Evolutionary conservation across 306 rosid genomes (phyloP), one percentile per base, ranked within the genome.

Genomic region (Mimosa bimucronata): DNA sequence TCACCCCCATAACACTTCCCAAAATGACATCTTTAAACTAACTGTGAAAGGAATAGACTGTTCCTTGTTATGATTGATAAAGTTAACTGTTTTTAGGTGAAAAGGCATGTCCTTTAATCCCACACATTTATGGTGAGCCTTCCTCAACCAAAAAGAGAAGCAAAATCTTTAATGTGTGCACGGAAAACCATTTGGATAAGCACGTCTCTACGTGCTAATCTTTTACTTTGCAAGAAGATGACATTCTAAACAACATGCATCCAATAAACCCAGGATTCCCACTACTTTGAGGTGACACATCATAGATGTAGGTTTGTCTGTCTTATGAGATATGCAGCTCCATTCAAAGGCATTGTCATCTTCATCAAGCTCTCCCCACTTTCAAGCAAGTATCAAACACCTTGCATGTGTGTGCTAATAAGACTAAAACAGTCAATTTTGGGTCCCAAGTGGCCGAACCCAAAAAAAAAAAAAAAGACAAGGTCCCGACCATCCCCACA

Each of bases 401-500:
- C 74, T 46, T 45, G 16, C 23, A 5, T 19, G 10, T 66, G 84
- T 67, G 82, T 72, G 66, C 58, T 70, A 46, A 46, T 46, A 66
- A 64, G 31, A 28, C 18, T 40, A 19, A 53, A 53, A n/a, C 28
- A 14, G 73, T 67, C 82, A 29, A 79, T 66, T 79, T 38, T 60
- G 19, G 85, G 89, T 80, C 85, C 86, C 76, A 73, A 30, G 18
- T 28, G 18, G 66, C 34, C 18, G 37, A 28, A 61, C 58, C 25
- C 21, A 18, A 52, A 52, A 50, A 50, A 52, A 50, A 19, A 18
- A 18, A 18, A 46, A 46, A 15, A 46, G 16, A 5, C 3, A n/a
- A n/a, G 23, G 19, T 15, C 21, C 53, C 53, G 23, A 50, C 60
- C 23, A 52, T 18, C 26, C 61, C 61, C 28, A 53, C 28, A 21